Percentiles rank a stretch among this genome's conserved stretches.
Conservation (phyloP, 2,329 filamentous ascomycete genomes). For the Hypocrella siamensis region DNA sequence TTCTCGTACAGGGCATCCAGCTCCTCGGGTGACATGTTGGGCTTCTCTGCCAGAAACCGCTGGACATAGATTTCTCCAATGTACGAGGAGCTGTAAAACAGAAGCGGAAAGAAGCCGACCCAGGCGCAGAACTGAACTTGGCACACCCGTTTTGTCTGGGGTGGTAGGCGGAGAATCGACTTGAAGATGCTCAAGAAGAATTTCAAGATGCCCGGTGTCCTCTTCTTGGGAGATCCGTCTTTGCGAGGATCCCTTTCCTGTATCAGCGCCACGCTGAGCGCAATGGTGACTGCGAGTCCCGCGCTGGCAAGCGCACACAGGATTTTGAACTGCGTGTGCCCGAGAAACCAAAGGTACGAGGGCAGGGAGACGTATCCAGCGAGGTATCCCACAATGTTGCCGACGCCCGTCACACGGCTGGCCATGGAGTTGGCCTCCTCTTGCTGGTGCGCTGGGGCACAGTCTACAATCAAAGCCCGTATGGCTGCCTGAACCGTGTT, state of each 20-base stretch:
- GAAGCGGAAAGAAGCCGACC: constrained; percentile 90
- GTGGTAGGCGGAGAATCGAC: constrained; percentile 64
- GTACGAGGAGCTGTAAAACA: constrained; percentile 92
- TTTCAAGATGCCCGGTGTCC: constrained; percentile 49
- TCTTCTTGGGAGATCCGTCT: constrained; percentile 45
- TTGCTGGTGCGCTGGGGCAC: constrained; percentile 82
- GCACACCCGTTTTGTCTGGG: constrained; percentile 71
- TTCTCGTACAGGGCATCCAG: constrained; percentile 69
- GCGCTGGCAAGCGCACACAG: constrained; percentile 75
- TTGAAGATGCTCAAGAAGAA: constrained; percentile 70
- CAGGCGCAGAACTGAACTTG: constrained; percentile 73
- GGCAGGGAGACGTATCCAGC: constrained; percentile 75
- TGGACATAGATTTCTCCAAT: constrained; percentile 87
- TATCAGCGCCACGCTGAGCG: constrained; percentile 54
- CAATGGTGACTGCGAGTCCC: constrained; percentile 51
- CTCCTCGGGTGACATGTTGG: constrained; percentile 59
- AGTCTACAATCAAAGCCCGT: constrained; percentile 85
- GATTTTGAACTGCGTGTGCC: constrained; percentile 82
- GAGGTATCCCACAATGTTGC: constrained; percentile 82
- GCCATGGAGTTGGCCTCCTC: constrained; percentile 92
- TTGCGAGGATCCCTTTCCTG: constrained; percentile 66
- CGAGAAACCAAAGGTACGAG: constrained; percentile 60
- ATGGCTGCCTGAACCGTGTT: constrained; percentile 94
- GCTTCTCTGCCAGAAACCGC: constrained; percentile 61
- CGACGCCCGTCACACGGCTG: constrained; percentile 68